Percentiles rank a stretch among this genome's conserved stretches.
Evolutionary conservation across 352 stramenopile species (phyloP).

Genomic region (Globisporangium splendens): DNA sequence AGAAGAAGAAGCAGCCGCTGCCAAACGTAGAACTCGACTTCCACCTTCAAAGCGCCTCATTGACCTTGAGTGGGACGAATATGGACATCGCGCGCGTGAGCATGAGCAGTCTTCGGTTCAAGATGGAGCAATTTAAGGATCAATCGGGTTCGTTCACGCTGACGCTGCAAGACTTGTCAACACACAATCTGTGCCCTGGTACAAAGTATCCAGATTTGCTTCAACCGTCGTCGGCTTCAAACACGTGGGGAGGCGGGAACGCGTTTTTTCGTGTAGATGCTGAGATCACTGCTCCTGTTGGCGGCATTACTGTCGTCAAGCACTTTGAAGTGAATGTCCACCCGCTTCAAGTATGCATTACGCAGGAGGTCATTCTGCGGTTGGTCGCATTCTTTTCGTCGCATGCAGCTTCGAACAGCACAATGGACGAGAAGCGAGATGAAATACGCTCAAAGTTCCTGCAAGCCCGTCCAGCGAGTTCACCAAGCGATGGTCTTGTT

Average conservation of each 20-base stretch:
- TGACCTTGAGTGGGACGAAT: slow-evolving; percentile 56
- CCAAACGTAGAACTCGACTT: slow-evolving; percentile 71
- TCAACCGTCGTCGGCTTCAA: slow-evolving; percentile 30
- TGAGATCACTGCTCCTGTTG: slow-evolving; percentile 61
- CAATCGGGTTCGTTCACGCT: slow-evolving; percentile 60
- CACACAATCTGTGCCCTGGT: slow-evolving; percentile 59
- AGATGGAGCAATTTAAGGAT: slow-evolving; percentile 70
- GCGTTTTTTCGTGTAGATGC: slow-evolving; percentile 73
- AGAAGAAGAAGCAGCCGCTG: slow-evolving; percentile 34
- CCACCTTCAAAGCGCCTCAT: slow-evolving; percentile 42
- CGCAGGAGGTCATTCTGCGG: slow-evolving; percentile 73
- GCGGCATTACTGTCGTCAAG: slow-evolving; percentile 58
- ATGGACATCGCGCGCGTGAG: slow-evolving; percentile 57
- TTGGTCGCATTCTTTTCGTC: slow-evolving; percentile 58
- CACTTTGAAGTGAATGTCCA: slow-evolving; percentile 87
- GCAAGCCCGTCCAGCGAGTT: slow-evolving; percentile 20
- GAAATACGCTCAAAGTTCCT: slow-evolving; percentile 69
- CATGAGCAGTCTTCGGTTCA: slow-evolving; percentile 44
- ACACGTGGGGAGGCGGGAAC: slow-evolving; percentile 54
- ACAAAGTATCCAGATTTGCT: slow-evolving; percentile 76
- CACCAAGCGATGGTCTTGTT: slow-evolving; percentile 30
- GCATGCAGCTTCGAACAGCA: slow-evolving; percentile 13
- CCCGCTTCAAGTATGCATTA: slow-evolving; percentile 82
- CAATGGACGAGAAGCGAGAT: slow-evolving; percentile 49
- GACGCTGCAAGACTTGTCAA: slow-evolving; percentile 53